A percentile compares a stretch with the other conserved stretches of the same genome.
phyloP scores from a whole-genome alignment of 2,329 filamentous ascomycete genomes.

The Chalaropsis thielavioides region DNA sequence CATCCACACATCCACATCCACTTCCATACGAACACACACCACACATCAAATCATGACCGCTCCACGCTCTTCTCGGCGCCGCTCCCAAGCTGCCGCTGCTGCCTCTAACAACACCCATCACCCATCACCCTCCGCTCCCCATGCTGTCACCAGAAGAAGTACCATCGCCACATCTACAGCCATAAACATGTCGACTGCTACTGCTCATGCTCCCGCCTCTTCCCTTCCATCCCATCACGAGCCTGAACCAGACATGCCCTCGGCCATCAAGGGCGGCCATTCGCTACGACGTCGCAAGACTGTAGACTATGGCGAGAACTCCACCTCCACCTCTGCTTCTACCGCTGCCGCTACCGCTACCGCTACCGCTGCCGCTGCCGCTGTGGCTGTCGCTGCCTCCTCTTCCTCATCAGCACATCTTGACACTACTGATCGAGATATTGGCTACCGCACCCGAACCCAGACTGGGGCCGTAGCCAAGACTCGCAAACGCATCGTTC shows the following conservation, averaged over 20 bases:
- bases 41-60: constrained; percentile 2
- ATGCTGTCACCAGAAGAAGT: not conserved
- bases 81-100: constrained; percentile 1
- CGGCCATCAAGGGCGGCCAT: constrained; percentile 37
- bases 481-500: constrained; percentile 13
- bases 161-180: not conserved
- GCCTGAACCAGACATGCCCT: constrained; percentile 8
- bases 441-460: constrained; percentile 13
- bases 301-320: constrained; percentile 41
- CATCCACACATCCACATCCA: not conserved
- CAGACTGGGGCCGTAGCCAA: constrained; percentile 12
- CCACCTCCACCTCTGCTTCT: constrained; percentile 18
- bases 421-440: not conserved
- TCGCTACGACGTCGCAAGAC: constrained; percentile 42
- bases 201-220: constrained; percentile 1
- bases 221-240: constrained; percentile 1
- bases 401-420: constrained; percentile 22
- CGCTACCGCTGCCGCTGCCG: constrained; percentile 19
- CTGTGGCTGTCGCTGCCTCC: constrained; percentile 18
- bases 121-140: not conserved
- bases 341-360: not conserved
- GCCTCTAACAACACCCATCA: not conserved
- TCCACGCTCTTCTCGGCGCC: constrained; percentile 7
- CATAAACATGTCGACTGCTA: not conserved
- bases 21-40: not conserved